Base-by-base conservation (phyloP, 2,329 filamentous ascomycete species). In the Epichloe amarillans region DNA sequence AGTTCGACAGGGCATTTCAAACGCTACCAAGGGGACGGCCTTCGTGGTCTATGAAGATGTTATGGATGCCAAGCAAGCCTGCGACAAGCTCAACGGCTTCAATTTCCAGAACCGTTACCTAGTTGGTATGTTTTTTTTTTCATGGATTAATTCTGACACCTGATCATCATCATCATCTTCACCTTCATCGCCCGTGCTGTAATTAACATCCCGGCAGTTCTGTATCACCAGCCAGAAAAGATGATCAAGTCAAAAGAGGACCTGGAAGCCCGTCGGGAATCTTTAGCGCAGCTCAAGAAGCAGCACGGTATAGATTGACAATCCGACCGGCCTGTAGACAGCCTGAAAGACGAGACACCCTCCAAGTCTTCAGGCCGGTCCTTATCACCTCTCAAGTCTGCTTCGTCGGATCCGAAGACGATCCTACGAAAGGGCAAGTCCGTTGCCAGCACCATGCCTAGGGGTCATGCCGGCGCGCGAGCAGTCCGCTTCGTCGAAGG, bases 21-120 rank as follows among this genome's bases (percentile, higher is more conserved):
- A 84, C 73, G 91, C 93, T 70, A 96, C 93, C 64, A 98, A 97
- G 72, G 93, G 93, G 68, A 98, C 93, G 50, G 93, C 91, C 60
- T 98, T 95, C 71, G 93, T 98, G 62, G 93, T 98, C 72, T 98
- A 96, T 77, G 93, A 97, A 72, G 93, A 98, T 79, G 91, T 97
- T 61, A 86, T 93, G 80, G 93, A 98, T 77, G 90, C 93, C 60
- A 98, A 98, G 76, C 84, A 89, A 72, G 93, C 93, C 66, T 97
- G 93, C 78, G 93, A 98, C 77, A 96, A 97, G 76, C 79, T 98
- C 69, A 98, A 98, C 77, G 93, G 93, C 68, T 98, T 95, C 83
- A 98, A 98, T 76, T 98, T 98, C 71, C 93, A 98, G 76, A 95
- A 91, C 74, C 86, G 93, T 68, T 98, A 98, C 72, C 87, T 98